Evolutionary conservation across 768 basidiomycete genomes (phyloP).

Genomic region (Pleurotus djamor): DNA sequence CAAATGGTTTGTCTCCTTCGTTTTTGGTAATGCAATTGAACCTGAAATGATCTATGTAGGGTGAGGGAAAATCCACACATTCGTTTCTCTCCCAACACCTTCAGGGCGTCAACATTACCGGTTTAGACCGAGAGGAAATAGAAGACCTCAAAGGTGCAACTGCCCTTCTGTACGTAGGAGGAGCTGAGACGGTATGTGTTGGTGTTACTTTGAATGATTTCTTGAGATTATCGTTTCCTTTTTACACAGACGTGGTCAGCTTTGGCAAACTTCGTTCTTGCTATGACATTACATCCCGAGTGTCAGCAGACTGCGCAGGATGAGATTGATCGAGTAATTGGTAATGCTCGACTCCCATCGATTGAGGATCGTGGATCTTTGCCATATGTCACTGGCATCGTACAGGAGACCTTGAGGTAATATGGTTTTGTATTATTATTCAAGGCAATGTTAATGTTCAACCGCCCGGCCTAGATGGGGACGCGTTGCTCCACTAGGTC

Average conservation of each 20-base stretch:
- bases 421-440: background rate
- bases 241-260: constrained; percentile 5
- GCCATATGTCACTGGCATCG: constrained; percentile 22
- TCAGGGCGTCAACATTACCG: constrained; percentile 1
- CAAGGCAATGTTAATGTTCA: background rate
- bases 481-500: constrained; percentile 13
- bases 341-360: constrained; percentile 20
- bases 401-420: constrained; percentile 16
- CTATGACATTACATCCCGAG: constrained; percentile 22
- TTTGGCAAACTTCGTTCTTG: constrained; percentile 18
- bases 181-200: constrained; percentile 29
- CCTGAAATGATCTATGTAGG: constrained; percentile 2
- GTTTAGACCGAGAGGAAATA: background rate
- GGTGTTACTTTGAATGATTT: background rate
- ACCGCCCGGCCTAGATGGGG: constrained; percentile 14
- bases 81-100: constrained; percentile 9
- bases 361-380: constrained; percentile 18
- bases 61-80: constrained; percentile 13
- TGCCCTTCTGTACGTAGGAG: constrained; percentile 33
- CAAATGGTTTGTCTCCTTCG: constrained; percentile 20
- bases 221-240: background rate
- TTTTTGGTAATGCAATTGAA: background rate
- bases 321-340: constrained; percentile 24
- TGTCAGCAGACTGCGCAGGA: constrained; percentile 22
- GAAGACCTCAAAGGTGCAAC: constrained; percentile 19